Evolutionary conservation across 2,329 filamentous ascomycete species (phyloP).

Genomic region (Beauveria asiatica): DNA sequence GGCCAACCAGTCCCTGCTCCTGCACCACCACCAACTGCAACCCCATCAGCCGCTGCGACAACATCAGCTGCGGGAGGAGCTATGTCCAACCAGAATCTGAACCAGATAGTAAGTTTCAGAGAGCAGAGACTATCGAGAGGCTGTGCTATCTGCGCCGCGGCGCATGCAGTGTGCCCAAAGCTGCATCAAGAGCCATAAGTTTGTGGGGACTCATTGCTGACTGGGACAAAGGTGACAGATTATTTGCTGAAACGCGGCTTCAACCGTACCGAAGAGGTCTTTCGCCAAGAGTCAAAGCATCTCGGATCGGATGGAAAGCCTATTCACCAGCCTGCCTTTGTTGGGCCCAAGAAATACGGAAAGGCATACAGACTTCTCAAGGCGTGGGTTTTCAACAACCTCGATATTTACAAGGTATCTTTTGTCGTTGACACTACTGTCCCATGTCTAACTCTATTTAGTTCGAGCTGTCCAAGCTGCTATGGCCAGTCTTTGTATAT

Average conservation of each 20-base stretch:
- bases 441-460: conserved; percentile 27
- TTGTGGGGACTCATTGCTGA: conserved; percentile 13
- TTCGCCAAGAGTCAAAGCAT: conserved; percentile 81
- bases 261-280: conserved; percentile 81
- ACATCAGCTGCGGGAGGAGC: conserved; percentile 25
- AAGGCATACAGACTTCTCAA: conserved; percentile 66
- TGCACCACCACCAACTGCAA: conserved; percentile 16
- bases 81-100: conserved; percentile 82
- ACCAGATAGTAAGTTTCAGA: conserved; percentile 73
- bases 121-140: conserved; percentile 14
- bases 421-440: conserved; percentile 5
- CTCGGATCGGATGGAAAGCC: conserved; percentile 75
- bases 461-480: conserved; percentile 77
- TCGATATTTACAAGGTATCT: conserved; percentile 84
- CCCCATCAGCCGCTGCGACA: conserved; percentile 22
- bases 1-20: conserved; percentile 27
- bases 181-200: not conserved
- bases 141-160: not conserved
- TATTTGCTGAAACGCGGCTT: conserved; percentile 96
- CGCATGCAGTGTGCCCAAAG: not conserved
- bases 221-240: conserved; percentile 59
- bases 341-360: conserved; percentile 67
- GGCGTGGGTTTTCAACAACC: conserved; percentile 81
- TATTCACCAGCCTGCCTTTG: conserved; percentile 58
- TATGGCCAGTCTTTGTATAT: conserved; percentile 94